These are phyloP conservation scores for Vitis riparia DNA, from an alignment of 164 flowering plant species.

Conservation along the genomic window DNA sequence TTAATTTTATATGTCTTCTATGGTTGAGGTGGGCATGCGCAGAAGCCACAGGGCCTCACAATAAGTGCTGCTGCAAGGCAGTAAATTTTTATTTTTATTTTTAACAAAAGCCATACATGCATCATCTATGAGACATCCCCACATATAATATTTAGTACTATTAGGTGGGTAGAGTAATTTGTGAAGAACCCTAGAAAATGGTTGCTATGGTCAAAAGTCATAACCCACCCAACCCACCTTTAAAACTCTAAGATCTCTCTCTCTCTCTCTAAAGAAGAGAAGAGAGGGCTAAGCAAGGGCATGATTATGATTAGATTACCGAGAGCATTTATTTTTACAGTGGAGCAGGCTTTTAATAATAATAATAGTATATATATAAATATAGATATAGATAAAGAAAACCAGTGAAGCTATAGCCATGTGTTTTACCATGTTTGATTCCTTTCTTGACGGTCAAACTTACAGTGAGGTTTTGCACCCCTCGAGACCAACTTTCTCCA, in stretches of 20 bases:
- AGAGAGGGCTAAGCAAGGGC: slow-evolving; percentile 9
- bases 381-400: no score
- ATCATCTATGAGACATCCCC: no score
- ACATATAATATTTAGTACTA: not conserved
- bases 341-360: slow-evolving; percentile 42
- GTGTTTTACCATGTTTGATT: slow-evolving; percentile 61
- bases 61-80: no score
- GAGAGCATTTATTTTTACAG: slow-evolving; percentile 33
- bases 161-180: not conserved
- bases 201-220: slow-evolving; percentile 28
- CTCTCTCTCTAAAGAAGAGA: slow-evolving; percentile 10
- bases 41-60: no score
- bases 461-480: slow-evolving; percentile 34
- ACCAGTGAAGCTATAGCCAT: slow-evolving; percentile 26
- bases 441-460: slow-evolving; percentile 70
- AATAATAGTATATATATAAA: not conserved
- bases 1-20: no score
- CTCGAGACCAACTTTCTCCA: slow-evolving; percentile 28
- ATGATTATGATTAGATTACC: slow-evolving; percentile 36
- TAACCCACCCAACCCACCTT: not conserved
- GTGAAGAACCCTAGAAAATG: slow-evolving; percentile 9
- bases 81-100: no score
- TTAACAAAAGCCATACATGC: no score
- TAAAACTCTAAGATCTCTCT: not conserved
- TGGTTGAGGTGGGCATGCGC: no score